Base-by-base conservation (phyloP, 2,329 filamentous ascomycete species). In the Emmonsiellopsis sp. region DNA sequence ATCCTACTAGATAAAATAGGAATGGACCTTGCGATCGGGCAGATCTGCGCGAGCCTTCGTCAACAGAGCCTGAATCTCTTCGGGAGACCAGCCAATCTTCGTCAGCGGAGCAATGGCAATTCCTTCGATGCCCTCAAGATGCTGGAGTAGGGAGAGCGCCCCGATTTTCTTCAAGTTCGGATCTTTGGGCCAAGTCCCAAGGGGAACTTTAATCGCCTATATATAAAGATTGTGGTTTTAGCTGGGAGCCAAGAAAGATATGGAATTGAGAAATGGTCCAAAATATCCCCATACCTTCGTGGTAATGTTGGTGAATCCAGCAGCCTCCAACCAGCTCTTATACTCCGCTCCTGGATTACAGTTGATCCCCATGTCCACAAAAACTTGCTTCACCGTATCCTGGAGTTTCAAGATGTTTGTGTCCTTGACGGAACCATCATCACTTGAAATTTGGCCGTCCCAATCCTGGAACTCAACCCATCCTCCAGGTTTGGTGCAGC, bases 401-500 rank as follows among this genome's bases (percentile, higher is more conserved):
- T 67, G 66, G 2, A 66, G 62, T 43, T 56, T 13, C 34, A 52
- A 39, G 51, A 46, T 42, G 37, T 11, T 11, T 13, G 42, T 53
- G 14, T 27, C 49, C 11, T 51, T 27, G 14, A 51, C 2, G 46
- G 27, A 36, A 36, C 34, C 34, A 14, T 49, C 46, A n/a, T 49
- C 46, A 37, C 46, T 49, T 6, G 9, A 6, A 10, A 49, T 49
- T 8, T 37, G 32, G 46, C 31, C 46, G 36, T 49, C 46, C 49
- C 66, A 57, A 21, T 75, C 65, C 27, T 64, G 58, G 43, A 62
- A 62, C 44, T 77, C 74, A n/a, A 74, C 61, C 58, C 63, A 73
- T 21, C 72, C 74, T 33, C 72, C 74, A 0, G 73, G 72, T 14
- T 61, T 63, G 21, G 63, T 55, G 46, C 54, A 39, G 13, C 51